Conservation (phyloP, 1,139 yeast species). For the Komagataea norvegica region DNA sequence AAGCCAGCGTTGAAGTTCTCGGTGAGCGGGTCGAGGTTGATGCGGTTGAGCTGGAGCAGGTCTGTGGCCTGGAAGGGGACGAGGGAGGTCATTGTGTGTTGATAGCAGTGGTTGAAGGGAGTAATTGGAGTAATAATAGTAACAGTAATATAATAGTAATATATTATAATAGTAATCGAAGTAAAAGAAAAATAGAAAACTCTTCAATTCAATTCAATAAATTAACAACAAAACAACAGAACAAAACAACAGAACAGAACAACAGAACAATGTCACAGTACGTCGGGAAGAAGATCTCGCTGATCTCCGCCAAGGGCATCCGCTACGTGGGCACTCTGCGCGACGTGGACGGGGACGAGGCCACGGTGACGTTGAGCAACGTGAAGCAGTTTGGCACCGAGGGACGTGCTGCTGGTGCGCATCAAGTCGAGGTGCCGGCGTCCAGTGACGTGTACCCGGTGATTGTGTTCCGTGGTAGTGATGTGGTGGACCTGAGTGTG, state of each 20-base stretch:
- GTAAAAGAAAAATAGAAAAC: not conserved
- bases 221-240: not conserved
- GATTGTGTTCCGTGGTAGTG: constrained; percentile 87
- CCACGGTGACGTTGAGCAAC: constrained; percentile 79
- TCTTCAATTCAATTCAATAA: not conserved
- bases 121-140: no score
- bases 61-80: constrained; percentile 86
- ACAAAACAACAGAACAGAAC: not conserved
- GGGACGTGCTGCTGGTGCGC: constrained; percentile 76
- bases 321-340: constrained; percentile 84
- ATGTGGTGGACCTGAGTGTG: constrained; percentile 84
- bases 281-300: constrained; percentile 87
- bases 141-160: not conserved
- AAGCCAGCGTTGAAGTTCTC: constrained; percentile 85
- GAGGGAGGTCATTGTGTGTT: constrained; percentile 61
- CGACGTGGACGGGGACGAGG: constrained; percentile 83
- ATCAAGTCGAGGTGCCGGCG: constrained; percentile 76
- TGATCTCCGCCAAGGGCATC: constrained; percentile 83
- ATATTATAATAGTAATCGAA: not conserved
- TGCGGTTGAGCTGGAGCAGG: constrained; percentile 62
- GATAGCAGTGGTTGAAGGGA: not conserved
- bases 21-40: constrained; percentile 83
- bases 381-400: constrained; percentile 93
- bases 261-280: constrained; percentile 67
- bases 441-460: constrained; percentile 68